These are phyloP conservation scores for Datura wrightii DNA, from an alignment of 257 asterid genomes.

Conservation along the genomic window DNA sequence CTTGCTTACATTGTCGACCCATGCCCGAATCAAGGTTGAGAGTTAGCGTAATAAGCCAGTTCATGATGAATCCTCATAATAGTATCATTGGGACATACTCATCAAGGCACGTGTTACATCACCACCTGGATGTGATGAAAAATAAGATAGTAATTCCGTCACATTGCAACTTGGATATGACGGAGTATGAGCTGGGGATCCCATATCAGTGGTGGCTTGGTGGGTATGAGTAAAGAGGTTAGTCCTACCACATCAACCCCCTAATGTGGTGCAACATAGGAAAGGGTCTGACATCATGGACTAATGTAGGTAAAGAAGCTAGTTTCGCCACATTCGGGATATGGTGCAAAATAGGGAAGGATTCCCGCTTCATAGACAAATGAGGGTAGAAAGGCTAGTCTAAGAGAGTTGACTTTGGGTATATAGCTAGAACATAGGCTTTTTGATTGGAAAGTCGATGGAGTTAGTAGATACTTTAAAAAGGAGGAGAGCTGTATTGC, in stretches of 20 bases:
- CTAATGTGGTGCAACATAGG: constrained; percentile 1
- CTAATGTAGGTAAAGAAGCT: not conserved
- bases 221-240: not conserved
- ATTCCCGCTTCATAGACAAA: not conserved
- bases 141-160: not conserved
- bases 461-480: not conserved
- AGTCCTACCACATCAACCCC: not conserved
- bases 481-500: not conserved
- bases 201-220: not conserved
- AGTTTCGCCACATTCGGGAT: not conserved
- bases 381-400: constrained; percentile 1
- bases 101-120: not conserved
- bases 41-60: not conserved
- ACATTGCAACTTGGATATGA: not conserved
- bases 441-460: not conserved
- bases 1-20: constrained; percentile 11
- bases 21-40: not conserved
- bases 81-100: constrained; percentile 21
- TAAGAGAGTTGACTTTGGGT: not conserved
- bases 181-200: not conserved
- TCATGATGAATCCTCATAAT: constrained; percentile 23
- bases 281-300: not conserved
- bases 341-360: not conserved
- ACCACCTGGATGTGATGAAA: constrained; percentile 15
- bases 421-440: not conserved